Evolutionary conservation across 1,284 basidiomycete genomes (phyloP).

Genomic region (Ustilago xerochloae): DNA sequence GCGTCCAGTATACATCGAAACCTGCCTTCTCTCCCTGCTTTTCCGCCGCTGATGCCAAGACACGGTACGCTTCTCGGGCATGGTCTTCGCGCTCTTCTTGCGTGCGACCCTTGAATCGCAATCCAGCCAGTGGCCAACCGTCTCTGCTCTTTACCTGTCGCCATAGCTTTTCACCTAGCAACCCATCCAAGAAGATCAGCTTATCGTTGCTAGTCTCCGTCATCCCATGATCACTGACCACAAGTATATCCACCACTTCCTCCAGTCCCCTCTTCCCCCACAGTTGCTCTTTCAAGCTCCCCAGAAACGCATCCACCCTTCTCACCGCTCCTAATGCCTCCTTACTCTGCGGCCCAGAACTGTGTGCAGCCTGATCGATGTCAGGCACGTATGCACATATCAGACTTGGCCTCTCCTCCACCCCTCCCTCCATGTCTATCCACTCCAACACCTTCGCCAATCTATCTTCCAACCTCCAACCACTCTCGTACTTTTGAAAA

Average conservation of each 20-base stretch:
- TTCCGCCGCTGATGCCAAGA: neutral
- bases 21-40: neutral
- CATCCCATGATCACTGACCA: slow-evolving; percentile 95
- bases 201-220: slow-evolving; percentile 81
- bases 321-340: slow-evolving; percentile 72
- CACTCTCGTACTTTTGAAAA: slow-evolving; percentile 53
- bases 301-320: slow-evolving; percentile 80
- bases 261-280: slow-evolving; percentile 77
- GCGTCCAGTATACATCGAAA: slow-evolving; percentile 16
- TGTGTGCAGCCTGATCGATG: slow-evolving; percentile 75
- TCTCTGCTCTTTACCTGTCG: slow-evolving; percentile 77
- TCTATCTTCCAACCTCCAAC: slow-evolving; percentile 35
- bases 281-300: slow-evolving; percentile 75
- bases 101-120: slow-evolving; percentile 23
- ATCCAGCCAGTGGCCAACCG: slow-evolving; percentile 70
- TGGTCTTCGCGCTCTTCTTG: neutral
- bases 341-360: slow-evolving; percentile 75
- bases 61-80: neutral
- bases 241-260: slow-evolving; percentile 85
- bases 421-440: slow-evolving; percentile 29
- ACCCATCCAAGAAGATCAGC: slow-evolving; percentile 82
- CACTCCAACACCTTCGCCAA: slow-evolving; percentile 29
- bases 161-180: slow-evolving; percentile 78
- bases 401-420: slow-evolving; percentile 37
- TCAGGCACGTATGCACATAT: slow-evolving; percentile 73